Conservation (phyloP, 2,329 filamentous ascomycete species). For the Fusarium longipes region DNA sequence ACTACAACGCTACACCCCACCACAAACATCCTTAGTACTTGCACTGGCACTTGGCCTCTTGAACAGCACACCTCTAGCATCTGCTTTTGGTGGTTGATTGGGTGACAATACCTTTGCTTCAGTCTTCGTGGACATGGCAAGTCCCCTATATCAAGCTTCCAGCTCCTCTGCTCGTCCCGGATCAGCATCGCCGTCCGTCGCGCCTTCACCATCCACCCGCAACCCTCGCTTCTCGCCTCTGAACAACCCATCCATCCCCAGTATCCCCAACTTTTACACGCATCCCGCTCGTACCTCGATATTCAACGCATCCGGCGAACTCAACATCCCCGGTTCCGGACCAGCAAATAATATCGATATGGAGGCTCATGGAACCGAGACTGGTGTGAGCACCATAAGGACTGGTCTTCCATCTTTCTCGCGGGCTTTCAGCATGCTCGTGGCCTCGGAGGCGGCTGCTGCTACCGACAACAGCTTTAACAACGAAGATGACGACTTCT, state of each 20-base stretch:
- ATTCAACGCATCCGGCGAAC: slow-evolving; percentile 60
- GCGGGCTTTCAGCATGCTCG: slow-evolving; percentile 64
- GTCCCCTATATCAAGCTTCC: slow-evolving; percentile 41
- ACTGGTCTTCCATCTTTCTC: slow-evolving; percentile 60
- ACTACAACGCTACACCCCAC: slow-evolving; percentile 31
- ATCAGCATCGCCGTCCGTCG: slow-evolving; percentile 35
- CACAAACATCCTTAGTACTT: slow-evolving; percentile 1
- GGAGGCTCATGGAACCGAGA: slow-evolving; percentile 51
- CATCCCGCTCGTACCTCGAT: slow-evolving; percentile 55
- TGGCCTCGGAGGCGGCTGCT: slow-evolving; percentile 48
- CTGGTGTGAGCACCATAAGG: slow-evolving; percentile 41
- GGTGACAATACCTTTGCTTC: slow-evolving; percentile 11
- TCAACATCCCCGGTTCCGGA: slow-evolving; percentile 37
- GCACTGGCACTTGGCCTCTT: slow-evolving; percentile 20
- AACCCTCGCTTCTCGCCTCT: slow-evolving; percentile 31
- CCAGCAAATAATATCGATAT: slow-evolving; percentile 42
- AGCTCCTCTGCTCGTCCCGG: slow-evolving; percentile 39
- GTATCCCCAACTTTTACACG: slow-evolving; percentile 42
- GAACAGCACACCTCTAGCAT: slow-evolving; percentile 10
- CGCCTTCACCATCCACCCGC: slow-evolving; percentile 36
- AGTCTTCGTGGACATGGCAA: slow-evolving; percentile 42
- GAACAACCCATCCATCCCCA: slow-evolving; percentile 25
- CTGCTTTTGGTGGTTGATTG: slow-evolving; percentile 12
- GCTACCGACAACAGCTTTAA: slow-evolving; percentile 43
- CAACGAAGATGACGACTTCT: slow-evolving; percentile 65